A percentile compares a stretch with the other conserved stretches of the same genome.
Conservation (phyloP, 768 basidiomycete genomes). For the Candolleomyces aberdarensis region DNA sequence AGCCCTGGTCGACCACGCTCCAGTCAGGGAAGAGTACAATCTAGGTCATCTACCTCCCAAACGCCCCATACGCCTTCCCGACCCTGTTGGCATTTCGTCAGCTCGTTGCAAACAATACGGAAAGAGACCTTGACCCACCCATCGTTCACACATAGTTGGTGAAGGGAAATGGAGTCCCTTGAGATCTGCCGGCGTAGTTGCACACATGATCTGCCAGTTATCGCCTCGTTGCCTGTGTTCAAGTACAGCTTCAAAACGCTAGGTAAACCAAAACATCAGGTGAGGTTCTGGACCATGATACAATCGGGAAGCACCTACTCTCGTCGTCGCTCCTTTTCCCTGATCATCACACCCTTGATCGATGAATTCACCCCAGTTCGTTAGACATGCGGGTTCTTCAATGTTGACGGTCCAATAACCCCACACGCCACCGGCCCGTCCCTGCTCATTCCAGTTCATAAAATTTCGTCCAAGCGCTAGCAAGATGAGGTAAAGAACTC, state of each 20-base stretch:
- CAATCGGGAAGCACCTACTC: slow-evolving; percentile 7
- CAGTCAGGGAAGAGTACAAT: neutral
- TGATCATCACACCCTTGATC: slow-evolving; percentile 21
- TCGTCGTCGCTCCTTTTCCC: slow-evolving; percentile 15
- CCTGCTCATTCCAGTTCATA: slow-evolving; percentile 10
- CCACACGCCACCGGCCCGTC: slow-evolving; percentile 24
- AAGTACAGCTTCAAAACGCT: slow-evolving; percentile 22
- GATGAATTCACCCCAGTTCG: slow-evolving; percentile 23
- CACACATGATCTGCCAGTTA: slow-evolving; percentile 30
- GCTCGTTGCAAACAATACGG: neutral
- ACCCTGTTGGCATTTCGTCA: neutral
- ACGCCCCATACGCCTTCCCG: slow-evolving; percentile 9
- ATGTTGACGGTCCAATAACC: slow-evolving; percentile 26
- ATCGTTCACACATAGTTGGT: slow-evolving; percentile 17
- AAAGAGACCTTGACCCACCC: slow-evolving; percentile 12
- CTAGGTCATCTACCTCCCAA: slow-evolving; percentile 13
- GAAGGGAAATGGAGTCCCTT: slow-evolving; percentile 19
- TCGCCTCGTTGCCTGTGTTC: slow-evolving; percentile 23
- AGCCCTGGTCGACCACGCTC: no score
- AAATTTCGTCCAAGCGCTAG: neutral
- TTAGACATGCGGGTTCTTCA: slow-evolving; percentile 24
- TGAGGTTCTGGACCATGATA: neutral
- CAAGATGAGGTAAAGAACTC: neutral
- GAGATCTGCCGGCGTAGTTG: slow-evolving; percentile 26
- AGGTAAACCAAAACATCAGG: neutral